phyloP scores from a whole-genome alignment of 352 stramenopile species.

The Phytophthora pseudosyringae region DNA sequence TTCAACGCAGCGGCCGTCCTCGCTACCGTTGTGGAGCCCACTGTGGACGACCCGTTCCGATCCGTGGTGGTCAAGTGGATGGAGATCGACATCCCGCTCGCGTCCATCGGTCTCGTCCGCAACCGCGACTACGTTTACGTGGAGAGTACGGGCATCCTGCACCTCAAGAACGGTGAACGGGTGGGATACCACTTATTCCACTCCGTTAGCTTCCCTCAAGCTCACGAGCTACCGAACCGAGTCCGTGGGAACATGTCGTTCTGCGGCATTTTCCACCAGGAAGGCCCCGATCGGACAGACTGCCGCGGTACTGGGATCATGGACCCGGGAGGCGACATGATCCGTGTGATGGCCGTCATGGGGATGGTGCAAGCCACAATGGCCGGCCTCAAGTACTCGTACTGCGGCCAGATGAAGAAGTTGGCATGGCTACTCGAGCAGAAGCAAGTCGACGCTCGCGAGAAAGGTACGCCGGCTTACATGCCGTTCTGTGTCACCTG shows the following conservation, averaged over 20 bases:
- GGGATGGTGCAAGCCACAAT: slow-evolving; percentile 30
- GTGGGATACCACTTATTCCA: slow-evolving; percentile 32
- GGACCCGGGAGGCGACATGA: slow-evolving; percentile 34
- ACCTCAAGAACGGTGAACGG: slow-evolving; percentile 18
- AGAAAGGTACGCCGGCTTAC: slow-evolving; percentile 5
- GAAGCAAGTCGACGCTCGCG: slow-evolving; percentile 6
- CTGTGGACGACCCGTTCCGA: slow-evolving; percentile 47
- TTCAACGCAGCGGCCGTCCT: slow-evolving; percentile 49
- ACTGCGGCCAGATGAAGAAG: slow-evolving; percentile 46
- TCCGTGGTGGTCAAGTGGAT: slow-evolving; percentile 45
- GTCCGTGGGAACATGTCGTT: slow-evolving; percentile 51
- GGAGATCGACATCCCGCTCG: slow-evolving; percentile 28
- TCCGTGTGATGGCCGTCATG: slow-evolving; percentile 29
- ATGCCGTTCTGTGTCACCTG: slow-evolving; percentile 36
- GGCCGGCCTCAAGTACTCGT: slow-evolving; percentile 35
- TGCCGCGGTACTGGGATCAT: slow-evolving; percentile 26
- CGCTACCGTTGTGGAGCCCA: slow-evolving; percentile 44
- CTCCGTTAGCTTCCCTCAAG: slow-evolving; percentile 26
- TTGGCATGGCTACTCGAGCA: slow-evolving; percentile 33
- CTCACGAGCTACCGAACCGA: slow-evolving; percentile 25
- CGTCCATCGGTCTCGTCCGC: slow-evolving; percentile 22
- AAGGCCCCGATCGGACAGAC: slow-evolving; percentile 14
- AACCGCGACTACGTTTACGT: slow-evolving; percentile 31
- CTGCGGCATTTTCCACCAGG: slow-evolving; percentile 41
- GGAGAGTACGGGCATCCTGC: slow-evolving; percentile 20